Conservation (phyloP, 306 rosid species). For the Cucurbita moschata region DNA sequence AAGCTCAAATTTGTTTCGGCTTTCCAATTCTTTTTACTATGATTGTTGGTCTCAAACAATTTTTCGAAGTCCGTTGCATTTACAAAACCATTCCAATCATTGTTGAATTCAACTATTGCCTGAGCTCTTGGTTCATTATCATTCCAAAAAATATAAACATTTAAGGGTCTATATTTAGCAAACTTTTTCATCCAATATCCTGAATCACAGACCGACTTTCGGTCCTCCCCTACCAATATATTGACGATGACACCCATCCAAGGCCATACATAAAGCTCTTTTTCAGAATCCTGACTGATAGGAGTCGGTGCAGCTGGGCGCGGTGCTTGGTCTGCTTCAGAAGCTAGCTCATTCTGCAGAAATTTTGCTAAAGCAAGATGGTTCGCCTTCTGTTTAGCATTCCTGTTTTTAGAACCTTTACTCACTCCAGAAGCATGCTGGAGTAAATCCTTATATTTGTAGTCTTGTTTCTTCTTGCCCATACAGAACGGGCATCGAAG, state of each 20-base stretch:
- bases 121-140: constrained; percentile 21
- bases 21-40: constrained; percentile 54
- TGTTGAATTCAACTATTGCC: constrained; percentile 44
- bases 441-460: constrained; percentile 63
- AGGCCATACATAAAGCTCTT: constrained; percentile 75
- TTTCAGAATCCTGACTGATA: constrained; percentile 21
- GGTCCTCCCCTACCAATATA: constrained; percentile 25
- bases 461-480: constrained; percentile 92
- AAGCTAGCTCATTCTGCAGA: constrained; percentile 50
- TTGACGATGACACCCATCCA: constrained; percentile 78
- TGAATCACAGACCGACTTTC: constrained; percentile 19
- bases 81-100: constrained; percentile 70
- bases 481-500: constrained; percentile 89
- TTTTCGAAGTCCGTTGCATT: constrained; percentile 67
- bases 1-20: constrained; percentile 21
- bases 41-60: constrained; percentile 30
- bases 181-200: constrained; percentile 45
- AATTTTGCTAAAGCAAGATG: constrained; percentile 81
- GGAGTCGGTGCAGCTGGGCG: constrained; percentile 23
- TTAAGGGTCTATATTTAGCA: constrained; percentile 37
- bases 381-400: constrained; percentile 61
- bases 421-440: constrained; percentile 93
- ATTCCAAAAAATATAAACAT: constrained; percentile 23
- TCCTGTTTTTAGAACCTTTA: constrained; percentile 89
- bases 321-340: constrained; percentile 36